Evolutionary conservation across 768 basidiomycete species (phyloP).

Genomic region (Phanerodontia chrysosporium): DNA sequence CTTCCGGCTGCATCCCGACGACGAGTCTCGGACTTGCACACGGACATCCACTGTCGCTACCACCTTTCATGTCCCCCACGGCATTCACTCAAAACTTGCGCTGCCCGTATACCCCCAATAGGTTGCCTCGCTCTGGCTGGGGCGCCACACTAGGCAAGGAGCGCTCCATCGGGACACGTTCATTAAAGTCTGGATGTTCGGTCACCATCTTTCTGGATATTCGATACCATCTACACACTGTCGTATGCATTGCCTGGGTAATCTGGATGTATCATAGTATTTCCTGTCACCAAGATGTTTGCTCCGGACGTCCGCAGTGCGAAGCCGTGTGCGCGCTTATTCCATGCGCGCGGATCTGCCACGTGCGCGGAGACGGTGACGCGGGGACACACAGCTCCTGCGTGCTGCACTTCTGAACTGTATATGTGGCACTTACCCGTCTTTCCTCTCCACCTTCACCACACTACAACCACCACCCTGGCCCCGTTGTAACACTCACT

Average conservation of each 20-base stretch:
- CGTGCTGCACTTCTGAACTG: not conserved
- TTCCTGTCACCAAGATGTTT: not conserved
- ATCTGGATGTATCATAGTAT: not conserved
- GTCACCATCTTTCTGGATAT: not conserved
- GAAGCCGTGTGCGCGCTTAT: not conserved
- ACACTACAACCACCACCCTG: not conserved
- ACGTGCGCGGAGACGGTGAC: slow-evolving; percentile 7
- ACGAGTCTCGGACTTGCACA: not conserved
- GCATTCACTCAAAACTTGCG: not conserved
- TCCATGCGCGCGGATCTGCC: not conserved
- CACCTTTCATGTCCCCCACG: too few relatives aligned
- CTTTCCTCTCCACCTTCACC: not conserved
- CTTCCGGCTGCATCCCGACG: not conserved
- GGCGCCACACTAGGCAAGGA: not conserved
- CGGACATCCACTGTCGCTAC: too few relatives aligned
- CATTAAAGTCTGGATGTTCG: too few relatives aligned
- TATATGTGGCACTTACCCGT: not conserved
- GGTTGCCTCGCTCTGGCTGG: not conserved
- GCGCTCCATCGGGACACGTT: too few relatives aligned
- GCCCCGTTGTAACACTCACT: not conserved
- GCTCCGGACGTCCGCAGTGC: not conserved
- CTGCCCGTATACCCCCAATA: not conserved
- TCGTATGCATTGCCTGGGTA: not conserved
- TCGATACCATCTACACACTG: not conserved
- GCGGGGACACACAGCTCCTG: not conserved